Evolutionary conservation across 2,329 filamentous ascomycete genomes (phyloP).

Genomic region (Fusarium verticillioides): DNA sequence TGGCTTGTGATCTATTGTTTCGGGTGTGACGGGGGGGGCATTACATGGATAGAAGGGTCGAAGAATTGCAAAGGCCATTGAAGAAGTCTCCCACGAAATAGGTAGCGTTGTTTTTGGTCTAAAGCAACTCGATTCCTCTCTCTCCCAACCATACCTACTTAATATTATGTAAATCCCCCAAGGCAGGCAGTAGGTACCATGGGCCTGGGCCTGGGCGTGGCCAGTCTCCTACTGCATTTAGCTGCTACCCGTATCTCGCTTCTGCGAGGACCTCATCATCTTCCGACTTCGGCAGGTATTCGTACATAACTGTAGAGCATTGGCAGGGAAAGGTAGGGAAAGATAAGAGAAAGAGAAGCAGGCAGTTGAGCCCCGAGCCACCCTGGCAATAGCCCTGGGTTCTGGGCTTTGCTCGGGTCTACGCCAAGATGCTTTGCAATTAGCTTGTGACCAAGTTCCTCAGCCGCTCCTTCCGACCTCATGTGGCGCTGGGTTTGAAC

Average conservation of each 20-base stretch:
- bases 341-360: not conserved
- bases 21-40: constrained; percentile 31
- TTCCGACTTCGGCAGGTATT: not conserved
- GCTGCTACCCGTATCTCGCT: not conserved
- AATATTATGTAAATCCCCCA: not conserved
- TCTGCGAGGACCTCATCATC: not conserved
- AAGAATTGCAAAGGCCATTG: not conserved
- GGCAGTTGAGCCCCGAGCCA: not conserved
- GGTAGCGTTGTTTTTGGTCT: not conserved
- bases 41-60: constrained; percentile 13
- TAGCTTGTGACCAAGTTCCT: constrained; percentile 20
- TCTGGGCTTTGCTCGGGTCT: constrained; percentile 1
- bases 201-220: not conserved
- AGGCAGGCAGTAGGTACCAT: not conserved
- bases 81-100: constrained; percentile 6
- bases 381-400: constrained; percentile 1
- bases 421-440: constrained; percentile 6
- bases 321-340: not conserved
- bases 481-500: constrained; percentile 11
- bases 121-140: not conserved
- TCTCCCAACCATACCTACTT: not conserved
- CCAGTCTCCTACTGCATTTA: constrained; percentile 7
- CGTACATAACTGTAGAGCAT: not conserved
- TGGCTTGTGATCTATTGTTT: constrained; percentile 40
- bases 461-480: constrained; percentile 26